Percentiles rank a stretch among this genome's conserved stretches.
Evolutionary conservation across 1,284 basidiomycete species (phyloP).

Genomic region (Cerioporus squamosus): DNA sequence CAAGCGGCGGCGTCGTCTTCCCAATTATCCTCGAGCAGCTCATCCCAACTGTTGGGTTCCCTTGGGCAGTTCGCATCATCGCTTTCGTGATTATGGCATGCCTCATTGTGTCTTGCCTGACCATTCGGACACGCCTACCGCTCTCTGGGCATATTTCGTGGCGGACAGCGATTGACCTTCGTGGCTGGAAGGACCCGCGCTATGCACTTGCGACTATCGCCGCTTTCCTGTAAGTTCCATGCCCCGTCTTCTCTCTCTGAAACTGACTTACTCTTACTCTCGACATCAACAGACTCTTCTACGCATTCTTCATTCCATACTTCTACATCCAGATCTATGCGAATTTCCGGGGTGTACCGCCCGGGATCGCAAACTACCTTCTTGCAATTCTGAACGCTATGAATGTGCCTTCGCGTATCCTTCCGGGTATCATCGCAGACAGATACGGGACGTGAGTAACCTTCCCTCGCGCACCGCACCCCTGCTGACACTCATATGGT

Average conservation of each 20-base stretch:
- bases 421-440: slow-evolving; percentile 65
- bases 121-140: slow-evolving; percentile 34
- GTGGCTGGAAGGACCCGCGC: slow-evolving; percentile 35
- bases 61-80: slow-evolving; percentile 54
- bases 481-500: background rate
- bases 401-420: slow-evolving; percentile 57
- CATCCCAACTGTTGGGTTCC: slow-evolving; percentile 58
- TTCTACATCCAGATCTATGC: slow-evolving; percentile 65
- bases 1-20: slow-evolving; percentile 63
- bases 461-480: background rate
- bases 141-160: slow-evolving; percentile 25
- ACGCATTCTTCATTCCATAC: slow-evolving; percentile 64
- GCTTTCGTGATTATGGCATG: slow-evolving; percentile 37
- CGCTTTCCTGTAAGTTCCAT: slow-evolving; percentile 34
- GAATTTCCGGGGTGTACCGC: slow-evolving; percentile 38
- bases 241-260: background rate
- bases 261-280: background rate
- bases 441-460: slow-evolving; percentile 46
- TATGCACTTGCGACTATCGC: slow-evolving; percentile 34
- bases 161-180: slow-evolving; percentile 33
- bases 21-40: slow-evolving; percentile 65
- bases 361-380: slow-evolving; percentile 48
- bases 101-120: slow-evolving; percentile 34
- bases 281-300: slow-evolving; percentile 27
- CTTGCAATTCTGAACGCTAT: slow-evolving; percentile 67